These are phyloP conservation scores for Lasiodiplodia gonubiensis DNA, from an alignment of 2,329 filamentous ascomycete species.

Conservation along the genomic window DNA sequence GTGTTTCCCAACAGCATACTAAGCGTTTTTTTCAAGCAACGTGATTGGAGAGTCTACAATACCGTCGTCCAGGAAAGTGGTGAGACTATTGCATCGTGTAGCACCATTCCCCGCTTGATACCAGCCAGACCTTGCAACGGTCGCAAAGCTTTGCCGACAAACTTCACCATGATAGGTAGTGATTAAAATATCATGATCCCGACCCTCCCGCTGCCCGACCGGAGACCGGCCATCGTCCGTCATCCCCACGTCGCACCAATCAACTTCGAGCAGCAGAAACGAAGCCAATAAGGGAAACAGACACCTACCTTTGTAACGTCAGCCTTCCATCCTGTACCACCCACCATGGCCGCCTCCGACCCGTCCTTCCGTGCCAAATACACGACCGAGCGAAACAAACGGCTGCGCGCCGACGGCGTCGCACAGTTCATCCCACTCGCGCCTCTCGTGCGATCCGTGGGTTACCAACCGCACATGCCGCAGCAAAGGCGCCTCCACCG, in stretches of 20 bases:
- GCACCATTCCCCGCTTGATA: not conserved
- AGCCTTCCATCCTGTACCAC: no score
- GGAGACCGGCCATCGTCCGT: no score
- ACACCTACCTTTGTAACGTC: no score
- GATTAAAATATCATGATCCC: no score
- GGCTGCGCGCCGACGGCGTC: slow-evolving; percentile 8
- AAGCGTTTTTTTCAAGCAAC: no score
- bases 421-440: not conserved
- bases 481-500: slow-evolving; percentile 5
- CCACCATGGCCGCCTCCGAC: not conserved
- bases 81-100: not conserved
- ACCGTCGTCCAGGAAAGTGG: not conserved
- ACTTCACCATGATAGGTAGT: no score
- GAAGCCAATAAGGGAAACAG: no score
- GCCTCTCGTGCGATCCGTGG: slow-evolving; percentile 36
- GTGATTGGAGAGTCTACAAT: not conserved
- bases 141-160: not conserved
- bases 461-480: not conserved
- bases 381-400: slow-evolving; percentile 15
- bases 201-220: no score
- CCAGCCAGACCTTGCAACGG: not conserved
- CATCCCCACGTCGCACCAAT: no score
- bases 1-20: not conserved
- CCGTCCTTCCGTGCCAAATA: not conserved
- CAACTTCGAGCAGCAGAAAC: no score